Evolutionary conservation across 148 eudicot genomes (phyloP).

Genomic region (Rhododendron molle): DNA sequence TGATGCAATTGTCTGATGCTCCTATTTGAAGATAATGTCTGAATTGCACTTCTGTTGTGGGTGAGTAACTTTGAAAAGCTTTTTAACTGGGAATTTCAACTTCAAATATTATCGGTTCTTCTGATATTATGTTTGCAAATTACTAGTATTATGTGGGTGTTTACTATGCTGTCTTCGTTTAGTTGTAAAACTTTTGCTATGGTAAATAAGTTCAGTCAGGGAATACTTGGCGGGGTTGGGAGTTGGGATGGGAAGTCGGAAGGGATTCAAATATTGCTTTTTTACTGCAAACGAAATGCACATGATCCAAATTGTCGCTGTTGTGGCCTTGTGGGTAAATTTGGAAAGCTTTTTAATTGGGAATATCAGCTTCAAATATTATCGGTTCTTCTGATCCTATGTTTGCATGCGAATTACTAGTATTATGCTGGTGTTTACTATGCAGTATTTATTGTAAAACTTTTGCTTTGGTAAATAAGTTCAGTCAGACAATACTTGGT

Average conservation of each 20-base stretch:
- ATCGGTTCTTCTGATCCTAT: no score
- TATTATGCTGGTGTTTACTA: not conserved
- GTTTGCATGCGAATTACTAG: not conserved
- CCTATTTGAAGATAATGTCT: not conserved
- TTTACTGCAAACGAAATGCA: not conserved
- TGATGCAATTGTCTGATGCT: conserved; percentile 1
- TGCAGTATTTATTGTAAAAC: not conserved
- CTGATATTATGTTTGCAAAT: not conserved
- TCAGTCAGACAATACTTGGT: not conserved
- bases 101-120: not conserved
- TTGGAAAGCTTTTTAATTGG: not conserved
- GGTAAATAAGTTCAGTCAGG: not conserved
- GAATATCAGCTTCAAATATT: not conserved
- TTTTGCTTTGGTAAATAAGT: not conserved
- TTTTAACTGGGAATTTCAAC: not conserved
- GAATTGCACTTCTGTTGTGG: not conserved
- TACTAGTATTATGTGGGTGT: not conserved
- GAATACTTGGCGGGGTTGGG: not conserved
- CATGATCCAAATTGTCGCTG: no score
- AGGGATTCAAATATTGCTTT: not conserved
- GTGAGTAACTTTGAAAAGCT: not conserved
- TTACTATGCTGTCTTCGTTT: not conserved
- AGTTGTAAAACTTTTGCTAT: not conserved
- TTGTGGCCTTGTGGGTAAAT: not conserved
- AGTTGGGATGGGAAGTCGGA: not conserved